phyloP scores from a whole-genome alignment of 495 filamentous ascomycete genomes.

The Halenospora varia region DNA sequence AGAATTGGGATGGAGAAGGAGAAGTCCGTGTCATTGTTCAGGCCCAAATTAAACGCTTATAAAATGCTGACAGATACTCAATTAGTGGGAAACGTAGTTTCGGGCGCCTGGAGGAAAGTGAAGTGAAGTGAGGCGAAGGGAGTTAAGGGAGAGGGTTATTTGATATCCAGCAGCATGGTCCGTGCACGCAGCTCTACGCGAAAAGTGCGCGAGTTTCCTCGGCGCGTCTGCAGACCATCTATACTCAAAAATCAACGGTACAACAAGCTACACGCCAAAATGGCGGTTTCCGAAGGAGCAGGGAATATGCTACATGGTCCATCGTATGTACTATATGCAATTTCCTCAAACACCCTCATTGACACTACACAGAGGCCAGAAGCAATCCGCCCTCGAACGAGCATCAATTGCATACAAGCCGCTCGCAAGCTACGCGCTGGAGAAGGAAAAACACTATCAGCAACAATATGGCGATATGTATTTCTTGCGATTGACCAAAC shows the following conservation, averaged over 20 bases:
- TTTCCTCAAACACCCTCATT: constrained; percentile 13
- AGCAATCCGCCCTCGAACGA: constrained; percentile 35
- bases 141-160: too few species aligned
- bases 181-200: background rate
- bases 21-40: too few species aligned
- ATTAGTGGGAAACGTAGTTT: too few species aligned
- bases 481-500: constrained; percentile 81
- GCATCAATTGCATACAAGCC: constrained; percentile 67
- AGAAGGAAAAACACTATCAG: constrained; percentile 72
- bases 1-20: too few species aligned
- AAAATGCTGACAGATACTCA: too few species aligned
- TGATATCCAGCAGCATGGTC: too few species aligned
- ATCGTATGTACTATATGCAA: constrained; percentile 28
- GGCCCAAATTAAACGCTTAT: too few species aligned
- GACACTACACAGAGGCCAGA: constrained; percentile 31
- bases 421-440: constrained; percentile 65
- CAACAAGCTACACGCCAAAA: constrained; percentile 2
- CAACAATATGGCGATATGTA: constrained; percentile 98
- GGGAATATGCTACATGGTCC: constrained; percentile 35
- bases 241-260: background rate
- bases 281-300: constrained; percentile 14
- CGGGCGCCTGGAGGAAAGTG: too few species aligned
- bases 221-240: background rate
- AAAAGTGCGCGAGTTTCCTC: background rate
- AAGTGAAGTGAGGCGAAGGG: too few species aligned